These are phyloP conservation scores for Colletotrichum melonis DNA, from an alignment of 2,329 filamentous ascomycete genomes.

Conservation along the genomic window DNA sequence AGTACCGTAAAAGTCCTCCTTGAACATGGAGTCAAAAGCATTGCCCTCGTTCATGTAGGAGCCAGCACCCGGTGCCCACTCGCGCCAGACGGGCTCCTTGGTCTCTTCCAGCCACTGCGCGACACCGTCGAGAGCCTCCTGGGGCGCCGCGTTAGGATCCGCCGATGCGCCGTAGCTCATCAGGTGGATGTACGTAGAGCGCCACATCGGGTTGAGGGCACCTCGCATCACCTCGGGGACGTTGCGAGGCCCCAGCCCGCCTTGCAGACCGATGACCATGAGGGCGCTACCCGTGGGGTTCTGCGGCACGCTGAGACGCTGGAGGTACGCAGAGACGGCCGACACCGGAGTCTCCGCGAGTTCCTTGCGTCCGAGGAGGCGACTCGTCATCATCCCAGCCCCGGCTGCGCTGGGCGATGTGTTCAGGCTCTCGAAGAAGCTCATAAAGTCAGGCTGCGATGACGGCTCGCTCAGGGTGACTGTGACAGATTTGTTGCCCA, in stretches of 20 bases:
- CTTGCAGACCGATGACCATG: constrained; percentile 34
- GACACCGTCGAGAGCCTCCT: constrained; percentile 42
- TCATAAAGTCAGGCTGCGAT: constrained; percentile 10
- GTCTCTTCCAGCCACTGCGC: constrained; percentile 39
- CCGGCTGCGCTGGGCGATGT: background rate
- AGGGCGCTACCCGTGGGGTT: background rate
- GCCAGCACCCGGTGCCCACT: constrained; percentile 40
- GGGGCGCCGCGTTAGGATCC: constrained; percentile 20
- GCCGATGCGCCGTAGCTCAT: constrained; percentile 39
- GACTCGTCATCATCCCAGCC: constrained; percentile 28
- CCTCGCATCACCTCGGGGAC: constrained; percentile 22
- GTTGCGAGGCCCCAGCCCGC: constrained; percentile 21
- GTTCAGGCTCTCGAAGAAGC: constrained; percentile 24
- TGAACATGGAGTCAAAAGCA: constrained; percentile 44
- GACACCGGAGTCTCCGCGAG: constrained; percentile 17
- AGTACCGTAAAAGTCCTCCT: constrained; percentile 43
- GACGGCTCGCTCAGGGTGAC: constrained; percentile 8
- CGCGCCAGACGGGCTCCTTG: constrained; percentile 43
- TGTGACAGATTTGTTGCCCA: constrained; percentile 16
- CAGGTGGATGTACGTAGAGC: constrained; percentile 49
- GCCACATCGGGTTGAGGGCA: constrained; percentile 58
- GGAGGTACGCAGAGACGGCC: constrained; percentile 22
- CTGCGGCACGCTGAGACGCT: background rate
- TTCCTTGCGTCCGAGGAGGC: constrained; percentile 34
- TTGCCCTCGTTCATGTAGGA: constrained; percentile 47